Evolutionary conservation across 1,284 basidiomycete genomes (phyloP), one percentile per base, ranked within the genome.

Genomic region (Ustanciosporium gigantosporum): DNA sequence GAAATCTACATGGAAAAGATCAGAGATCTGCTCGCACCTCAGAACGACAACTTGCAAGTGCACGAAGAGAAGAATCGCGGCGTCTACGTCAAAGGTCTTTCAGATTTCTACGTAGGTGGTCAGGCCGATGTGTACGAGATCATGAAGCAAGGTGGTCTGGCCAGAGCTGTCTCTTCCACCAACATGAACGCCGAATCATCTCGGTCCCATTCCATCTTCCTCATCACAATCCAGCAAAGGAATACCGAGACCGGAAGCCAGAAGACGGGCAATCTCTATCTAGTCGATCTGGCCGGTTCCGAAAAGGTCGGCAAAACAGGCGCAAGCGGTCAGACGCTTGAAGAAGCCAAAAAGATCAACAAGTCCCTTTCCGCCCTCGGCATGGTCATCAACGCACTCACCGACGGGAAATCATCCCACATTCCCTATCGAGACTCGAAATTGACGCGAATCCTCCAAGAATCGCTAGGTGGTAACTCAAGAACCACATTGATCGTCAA

Each of bases 151-250:
- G 95, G 95, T 77, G 90, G 91, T 42, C 84, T 85, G 41, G 88
- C 91, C 24, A 85, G 95, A 66, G 91, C 91, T 8, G 91, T 96
- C 8, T 93, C 93, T 5, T 88, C 93, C 3, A 99, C 95, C 5
- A 95, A 97, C 81, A 99, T 99, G 95, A 99, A 99, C 79, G 93
- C 95, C 64, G 95, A 99, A 80, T 94, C 91, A 48, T 98, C 95
- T 20, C 90, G 95, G 40, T 98, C 95, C 17, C 95, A 99, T 80
- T 97, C 95, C 13, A 98, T 99, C 77, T 98, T 99, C 80, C 85
- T 98, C 49, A 92, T 98, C 71, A 93, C 91, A 4, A 96, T 99
- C 56, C 88, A 94, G 72, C 94, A 97, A 79, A 85, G 91, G 59
- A 97, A 98, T 79, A 92, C 89, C 1, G 95, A 98, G 76, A 90